Percentiles rank a stretch among this genome's conserved stretches.
Conservation (phyloP, 306 rosid species). For the Pyrus bretschneideri region DNA sequence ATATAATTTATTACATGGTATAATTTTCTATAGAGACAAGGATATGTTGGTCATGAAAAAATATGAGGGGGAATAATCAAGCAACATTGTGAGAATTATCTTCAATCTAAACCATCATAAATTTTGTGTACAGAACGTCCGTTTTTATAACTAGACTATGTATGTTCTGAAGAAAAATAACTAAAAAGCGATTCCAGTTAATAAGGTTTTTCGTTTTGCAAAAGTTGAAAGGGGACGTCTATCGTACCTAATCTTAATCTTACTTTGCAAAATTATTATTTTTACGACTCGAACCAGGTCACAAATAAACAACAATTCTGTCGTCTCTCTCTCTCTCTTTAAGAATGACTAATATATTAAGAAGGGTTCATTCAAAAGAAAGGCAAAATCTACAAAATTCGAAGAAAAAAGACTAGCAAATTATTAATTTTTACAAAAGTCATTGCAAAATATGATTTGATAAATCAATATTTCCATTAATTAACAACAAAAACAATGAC, state of each 20-base stretch:
- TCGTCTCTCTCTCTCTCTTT: background rate
- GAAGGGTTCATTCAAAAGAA: background rate
- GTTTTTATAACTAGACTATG: too few species aligned
- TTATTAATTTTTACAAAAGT: background rate
- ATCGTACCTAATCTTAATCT: fast-evolving
- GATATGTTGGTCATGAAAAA: background rate
- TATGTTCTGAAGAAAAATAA: too few species aligned
- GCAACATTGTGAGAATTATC: too few species aligned
- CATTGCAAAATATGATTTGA: background rate
- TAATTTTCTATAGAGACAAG: background rate
- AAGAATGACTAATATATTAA: background rate
- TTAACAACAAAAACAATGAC: constrained; percentile 8
- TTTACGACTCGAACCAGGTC: fast-evolving
- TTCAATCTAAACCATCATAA: too few species aligned
- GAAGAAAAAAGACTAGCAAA: background rate
- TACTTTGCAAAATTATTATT: fast-evolving
- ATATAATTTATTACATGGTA: background rate
- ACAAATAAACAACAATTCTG: too few species aligned
- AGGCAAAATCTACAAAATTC: background rate
- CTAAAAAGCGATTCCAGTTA: too few species aligned
- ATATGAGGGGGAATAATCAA: too few species aligned
- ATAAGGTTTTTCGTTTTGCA: too few species aligned
- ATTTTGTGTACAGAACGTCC: too few species aligned
- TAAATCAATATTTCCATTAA: constrained; percentile 8
- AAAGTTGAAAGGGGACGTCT: too few species aligned